Evolutionary conservation across 2,329 filamentous ascomycete species (phyloP), one percentile per base, ranked within the genome.

Genomic region (Fusarium stilboides): DNA sequence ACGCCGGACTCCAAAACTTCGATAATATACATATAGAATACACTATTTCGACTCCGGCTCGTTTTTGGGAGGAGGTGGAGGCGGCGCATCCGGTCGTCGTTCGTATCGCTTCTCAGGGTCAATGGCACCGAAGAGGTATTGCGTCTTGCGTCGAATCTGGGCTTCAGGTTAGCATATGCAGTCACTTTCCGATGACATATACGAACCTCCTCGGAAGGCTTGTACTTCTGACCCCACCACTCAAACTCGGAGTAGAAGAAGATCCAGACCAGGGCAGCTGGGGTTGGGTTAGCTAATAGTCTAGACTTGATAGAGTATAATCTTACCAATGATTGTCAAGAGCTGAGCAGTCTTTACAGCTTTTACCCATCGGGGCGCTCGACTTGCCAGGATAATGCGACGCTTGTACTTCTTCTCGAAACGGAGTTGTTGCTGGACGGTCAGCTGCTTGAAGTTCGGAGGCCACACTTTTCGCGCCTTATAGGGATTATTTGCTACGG

Each of bases 331-430:
- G 45, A 90, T 84, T 39, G 83, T 87, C 24, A 80, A 80, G 13
- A 89, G 86, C 79, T 94, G 92, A 50, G 85, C 85, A 66, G 94
- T 81, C 78, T 88, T 89, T 57, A 91, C 82, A 63, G 81, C 84
- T 77, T 90, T 92, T 42, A 87, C 85, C 89, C 90, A 93, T 47
- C 80, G 78, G 10, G 91, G 91, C 22, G 89, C 82, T 40, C 86
- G 84, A 75, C 86, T 87, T 72, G 88, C 87, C 70, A 92, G 79
- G 60, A 85, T 84, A 26, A 91, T 80, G 55, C 92, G 86, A 53
- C 92, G 86, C 80, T 93, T 92, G 80, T 91, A 94, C 76, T 91
- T 90, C 78, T 92, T 89, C 83, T 95, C 92, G 72, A 94, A 90
- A 43, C 89, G 86, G 77, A 94, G 91, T 79, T 94, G 90, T 75